These are phyloP conservation scores for Saraca asoca DNA, from an alignment of 331 rosid species.

Conservation along the genomic window DNA sequence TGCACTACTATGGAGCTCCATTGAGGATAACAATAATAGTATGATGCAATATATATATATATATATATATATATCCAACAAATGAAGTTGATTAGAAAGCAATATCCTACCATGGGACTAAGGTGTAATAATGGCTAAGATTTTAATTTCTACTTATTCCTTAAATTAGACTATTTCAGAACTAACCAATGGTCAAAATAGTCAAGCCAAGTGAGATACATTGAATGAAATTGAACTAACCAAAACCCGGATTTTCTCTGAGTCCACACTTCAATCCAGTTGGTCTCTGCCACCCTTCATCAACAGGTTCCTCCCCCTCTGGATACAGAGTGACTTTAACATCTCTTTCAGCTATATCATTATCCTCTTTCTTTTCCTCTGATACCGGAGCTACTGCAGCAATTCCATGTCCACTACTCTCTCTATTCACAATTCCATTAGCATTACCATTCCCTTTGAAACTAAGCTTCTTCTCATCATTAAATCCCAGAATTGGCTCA, in stretches of 20 bases:
- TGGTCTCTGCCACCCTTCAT: slow-evolving; percentile 50
- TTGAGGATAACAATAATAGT: not conserved
- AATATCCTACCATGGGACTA: not conserved
- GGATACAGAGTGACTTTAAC: slow-evolving; percentile 44
- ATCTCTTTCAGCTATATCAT: slow-evolving; percentile 39
- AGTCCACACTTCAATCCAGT: slow-evolving; percentile 65
- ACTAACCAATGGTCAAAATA: not conserved
- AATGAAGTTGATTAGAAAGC: not conserved
- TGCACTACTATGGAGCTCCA: not conserved
- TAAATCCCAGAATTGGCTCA: slow-evolving; percentile 42
- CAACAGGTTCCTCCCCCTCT: slow-evolving; percentile 49
- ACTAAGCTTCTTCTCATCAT: slow-evolving; percentile 45
- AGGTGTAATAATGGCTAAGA: not conserved
- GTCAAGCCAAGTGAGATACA: slow-evolving; percentile 4
- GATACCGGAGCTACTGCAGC: slow-evolving; percentile 41
- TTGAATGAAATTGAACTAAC: slow-evolving; percentile 47
- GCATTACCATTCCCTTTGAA: slow-evolving; percentile 43
- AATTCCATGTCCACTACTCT: slow-evolving; percentile 48
- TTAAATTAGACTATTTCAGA: not conserved
- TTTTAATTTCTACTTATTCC: slow-evolving; percentile 11
- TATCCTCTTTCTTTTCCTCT: slow-evolving; percentile 51
- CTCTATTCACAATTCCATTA: slow-evolving; percentile 35
- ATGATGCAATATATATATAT: not conserved
- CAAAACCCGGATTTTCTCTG: slow-evolving; percentile 70
- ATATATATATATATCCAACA: not conserved